Evolutionary conservation across 208 protist species (phyloP), one percentile per base, ranked within the genome.

Genomic region (Trypanosoma lewisi): DNA sequence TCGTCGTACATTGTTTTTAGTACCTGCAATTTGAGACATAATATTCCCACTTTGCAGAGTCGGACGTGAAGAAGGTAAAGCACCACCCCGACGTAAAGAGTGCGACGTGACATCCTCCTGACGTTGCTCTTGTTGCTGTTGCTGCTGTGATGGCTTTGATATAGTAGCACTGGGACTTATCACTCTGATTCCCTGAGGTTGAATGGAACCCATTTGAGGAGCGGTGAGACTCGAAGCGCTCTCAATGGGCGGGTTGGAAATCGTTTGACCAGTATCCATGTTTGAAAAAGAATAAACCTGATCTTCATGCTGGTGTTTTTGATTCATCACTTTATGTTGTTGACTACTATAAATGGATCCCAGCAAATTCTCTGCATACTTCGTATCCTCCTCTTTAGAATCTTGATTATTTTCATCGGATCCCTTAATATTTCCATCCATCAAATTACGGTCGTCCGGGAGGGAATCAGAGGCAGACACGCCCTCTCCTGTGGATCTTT

Each of bases 311-410:
- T 34, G 5, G 21, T 52, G 27, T 6, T 52, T 30, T 39, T 61
- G 39, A 16, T 61, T 17, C 0, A 50, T 19, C 12, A 2, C 9
- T 11, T 61, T 34, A 28, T 61, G 37, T 49, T 30, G 0, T 49
- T 52, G 39, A 17, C 52, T 14, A 8, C 27, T 14, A 9, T 63
- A 36, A 5, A 53, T 11, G 21, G 54, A 59, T 25, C 48, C 54
- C 16, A 59, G 37, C 11, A 59, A 16, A 59, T 37, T 55, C 42
- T 64, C 42, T 42, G 58, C 41, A 23, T 44, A 55, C 2, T 39
- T 44, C n/a, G 42, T 44, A 14, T 23, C 58, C 27, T 37, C 45
- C 6, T 52, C 58, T 2, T 25, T 28, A 12, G 39, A 28, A 39
- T 64, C 48, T 6, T 41, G 27, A 25, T 28, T 9, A 25, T 16